Evolutionary conservation across 2,329 filamentous ascomycete species (phyloP), one percentile per base, ranked within the genome.

Genomic region (Arthrinium puccinioides): DNA sequence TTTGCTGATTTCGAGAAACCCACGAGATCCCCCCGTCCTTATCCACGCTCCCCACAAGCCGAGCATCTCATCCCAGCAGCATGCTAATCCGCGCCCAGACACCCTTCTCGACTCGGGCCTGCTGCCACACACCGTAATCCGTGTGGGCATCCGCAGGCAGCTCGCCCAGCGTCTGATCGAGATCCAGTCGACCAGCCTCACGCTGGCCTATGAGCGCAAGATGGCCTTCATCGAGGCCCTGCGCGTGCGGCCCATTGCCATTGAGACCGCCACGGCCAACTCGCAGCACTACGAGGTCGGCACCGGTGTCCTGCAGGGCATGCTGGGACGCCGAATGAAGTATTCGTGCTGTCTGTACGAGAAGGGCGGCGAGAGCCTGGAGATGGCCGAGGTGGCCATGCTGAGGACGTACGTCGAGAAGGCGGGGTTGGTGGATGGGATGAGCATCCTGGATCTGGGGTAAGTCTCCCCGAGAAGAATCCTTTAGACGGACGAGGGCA

Each of bases 201-300:
- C 64, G 37, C 64, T 68, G 19, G 68, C 66, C 13, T 74, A 74
- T 42, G 66, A 69, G 40, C 67, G 67, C 40, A 85, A 84, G 55
- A 79, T 82, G 72, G 61, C 61, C 18, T 84, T 80, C 52, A 67
- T 85, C 9, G 63, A 74, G 36, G 57, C 67, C 4, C 64, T 84
- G n/a, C 69, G 76, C 15, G 64, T 61, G 13, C 65, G 71, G 24
- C 79, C 79, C 9, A 84, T 85, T 44, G 82, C 81, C n/a, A 71
- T 84, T 47, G 76, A 82, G 55, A 83, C 79, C 1, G 69, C 66
- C 4, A 62, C 69, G 3, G 80, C 82, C 16, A 84, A 85, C 54
- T 63, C 72, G 49, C 81, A 85, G 65, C 81, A 85, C 57, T 85
- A 86, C 52, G 81, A 85, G 59, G 80, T 85, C 27, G 78, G 76